A percentile compares a stretch with the other conserved stretches of the same genome.
These are phyloP conservation scores for Talinum fruticosum DNA, from an alignment of 148 eudicot species.

Conservation along the genomic window DNA sequence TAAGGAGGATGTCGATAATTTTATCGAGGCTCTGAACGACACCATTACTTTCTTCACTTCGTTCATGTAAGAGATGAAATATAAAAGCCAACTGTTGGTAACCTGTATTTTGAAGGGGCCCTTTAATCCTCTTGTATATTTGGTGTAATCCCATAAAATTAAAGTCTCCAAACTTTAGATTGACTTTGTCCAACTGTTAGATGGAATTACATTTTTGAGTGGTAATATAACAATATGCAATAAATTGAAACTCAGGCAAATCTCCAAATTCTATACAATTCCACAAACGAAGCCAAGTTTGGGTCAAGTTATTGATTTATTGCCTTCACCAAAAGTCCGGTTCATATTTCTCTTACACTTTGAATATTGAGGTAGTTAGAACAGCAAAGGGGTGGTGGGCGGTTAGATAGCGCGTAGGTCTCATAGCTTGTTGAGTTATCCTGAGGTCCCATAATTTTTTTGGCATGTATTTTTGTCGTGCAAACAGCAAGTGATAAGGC, in stretches of 20 bases:
- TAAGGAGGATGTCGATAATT: constrained; percentile 71
- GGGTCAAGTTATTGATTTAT: neutral
- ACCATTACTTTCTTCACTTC: constrained; percentile 68
- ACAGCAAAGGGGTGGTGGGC: constrained; percentile 20
- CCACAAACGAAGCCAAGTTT: neutral
- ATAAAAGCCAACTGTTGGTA: neutral
- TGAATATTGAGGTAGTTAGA: no score
- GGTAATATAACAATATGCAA: neutral
- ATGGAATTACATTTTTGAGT: neutral
- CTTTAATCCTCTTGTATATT: constrained; percentile 12
- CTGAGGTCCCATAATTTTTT: constrained; percentile 22
- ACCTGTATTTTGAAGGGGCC: neutral
- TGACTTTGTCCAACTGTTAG: neutral
- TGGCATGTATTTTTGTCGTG: no score
- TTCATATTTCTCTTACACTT: no score
- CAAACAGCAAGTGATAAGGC: no score
- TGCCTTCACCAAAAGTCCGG: no score
- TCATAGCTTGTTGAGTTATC: constrained; percentile 26
- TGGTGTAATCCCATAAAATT: neutral
- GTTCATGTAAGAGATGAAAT: constrained; percentile 31
- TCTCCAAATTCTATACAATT: neutral
- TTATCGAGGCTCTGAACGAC: constrained; percentile 61
- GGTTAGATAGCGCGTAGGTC: constrained; percentile 30
- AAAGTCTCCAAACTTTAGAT: neutral
- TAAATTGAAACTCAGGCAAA: neutral